Conservation (phyloP, 495 filamentous ascomycete genomes). For the Hyphodiscus hymeniophilus region DNA sequence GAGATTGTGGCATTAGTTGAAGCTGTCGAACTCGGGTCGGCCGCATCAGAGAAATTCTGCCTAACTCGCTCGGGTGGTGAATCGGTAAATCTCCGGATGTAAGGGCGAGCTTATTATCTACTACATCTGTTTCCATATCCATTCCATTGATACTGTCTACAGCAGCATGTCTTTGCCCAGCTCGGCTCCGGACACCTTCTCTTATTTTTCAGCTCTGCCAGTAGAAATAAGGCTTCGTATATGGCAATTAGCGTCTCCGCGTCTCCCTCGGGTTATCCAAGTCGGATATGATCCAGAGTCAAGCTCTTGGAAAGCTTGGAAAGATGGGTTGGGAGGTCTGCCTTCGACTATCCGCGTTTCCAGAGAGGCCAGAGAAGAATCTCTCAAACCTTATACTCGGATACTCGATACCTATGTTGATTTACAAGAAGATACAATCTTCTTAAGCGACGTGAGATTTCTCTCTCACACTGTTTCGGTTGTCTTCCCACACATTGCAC, state of each 20-base stretch:
- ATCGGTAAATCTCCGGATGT: no score
- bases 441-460: slow-evolving; percentile 13
- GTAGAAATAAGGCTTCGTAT: slow-evolving; percentile 2
- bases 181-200: not conserved
- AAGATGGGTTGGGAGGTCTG: slow-evolving; percentile 6
- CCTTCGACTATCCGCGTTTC: slow-evolving; percentile 1
- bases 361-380: slow-evolving; percentile 5
- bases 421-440: slow-evolving; percentile 5
- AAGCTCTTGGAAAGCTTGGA: slow-evolving; percentile 5
- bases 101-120: no score
- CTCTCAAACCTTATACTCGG: slow-evolving; percentile 2
- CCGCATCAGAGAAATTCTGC: no score
- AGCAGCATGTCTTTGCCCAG: not conserved
- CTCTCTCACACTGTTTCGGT: no score
- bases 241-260: not conserved
- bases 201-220: slow-evolving; percentile 2
- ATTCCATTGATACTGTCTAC: no score
- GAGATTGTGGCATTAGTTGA: no score
- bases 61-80: no score
- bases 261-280: slow-evolving; percentile 5
- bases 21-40: no score
- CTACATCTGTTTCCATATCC: no score
- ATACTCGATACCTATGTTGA: slow-evolving; percentile 8
- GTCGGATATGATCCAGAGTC: slow-evolving; percentile 1
- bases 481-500: no score